phyloP scores from a whole-genome alignment of 192 early-diverging fungal species.

The Backusella sp. region DNA sequence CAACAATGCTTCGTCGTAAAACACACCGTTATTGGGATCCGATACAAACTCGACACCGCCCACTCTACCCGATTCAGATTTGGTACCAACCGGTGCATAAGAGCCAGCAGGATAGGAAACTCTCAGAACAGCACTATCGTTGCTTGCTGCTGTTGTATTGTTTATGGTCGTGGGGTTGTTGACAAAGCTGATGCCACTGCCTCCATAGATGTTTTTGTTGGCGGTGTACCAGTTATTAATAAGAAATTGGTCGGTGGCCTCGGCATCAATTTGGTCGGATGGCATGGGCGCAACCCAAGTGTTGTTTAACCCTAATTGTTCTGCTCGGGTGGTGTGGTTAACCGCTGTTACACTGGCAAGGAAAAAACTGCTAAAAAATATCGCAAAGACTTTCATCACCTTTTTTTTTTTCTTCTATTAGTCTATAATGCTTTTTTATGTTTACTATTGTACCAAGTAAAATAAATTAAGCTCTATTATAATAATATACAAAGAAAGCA shows the following conservation, averaged over 20 bases:
- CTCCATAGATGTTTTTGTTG: conserved; percentile 33
- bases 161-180: conserved; percentile 23
- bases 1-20: conserved; percentile 42
- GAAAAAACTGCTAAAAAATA: background rate
- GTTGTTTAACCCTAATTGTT: conserved; percentile 23
- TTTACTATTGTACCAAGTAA: background rate
- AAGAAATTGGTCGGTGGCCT: background rate
- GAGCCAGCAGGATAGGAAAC: conserved; percentile 45
- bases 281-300: conserved; percentile 46
- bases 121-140: conserved; percentile 29
- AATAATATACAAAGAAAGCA: background rate
- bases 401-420: background rate
- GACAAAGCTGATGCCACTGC: conserved; percentile 34
- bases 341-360: background rate
- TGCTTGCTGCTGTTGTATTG: conserved; percentile 8
- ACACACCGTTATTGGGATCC: conserved; percentile 35
- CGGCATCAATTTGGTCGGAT: background rate
- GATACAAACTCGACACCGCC: conserved; percentile 50
- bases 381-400: background rate
- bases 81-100: conserved; percentile 35
- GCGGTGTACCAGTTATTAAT: background rate
- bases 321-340: background rate
- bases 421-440: background rate
- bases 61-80: background rate
- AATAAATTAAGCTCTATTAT: background rate